Conservation (phyloP, 2,329 filamentous ascomycete genomes). For the Cordyceps tenuipes region DNA sequence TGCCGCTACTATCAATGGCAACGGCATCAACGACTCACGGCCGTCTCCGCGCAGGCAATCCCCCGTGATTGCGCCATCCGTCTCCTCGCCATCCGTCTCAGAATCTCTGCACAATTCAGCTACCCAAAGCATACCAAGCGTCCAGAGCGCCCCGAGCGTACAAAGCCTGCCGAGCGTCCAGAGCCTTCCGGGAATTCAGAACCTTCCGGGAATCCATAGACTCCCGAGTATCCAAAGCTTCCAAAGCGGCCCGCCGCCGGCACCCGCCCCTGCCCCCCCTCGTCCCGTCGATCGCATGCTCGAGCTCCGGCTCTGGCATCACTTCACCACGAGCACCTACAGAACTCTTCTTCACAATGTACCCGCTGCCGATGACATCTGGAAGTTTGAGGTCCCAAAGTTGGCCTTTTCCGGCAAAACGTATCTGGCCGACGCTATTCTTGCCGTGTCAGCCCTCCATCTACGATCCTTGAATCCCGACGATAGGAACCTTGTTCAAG, state of each 20-base stretch:
- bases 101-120: slow-evolving; percentile 5
- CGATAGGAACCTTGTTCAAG: slow-evolving; percentile 52
- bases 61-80: slow-evolving; percentile 2
- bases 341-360: slow-evolving; percentile 50
- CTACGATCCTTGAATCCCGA: slow-evolving; percentile 47
- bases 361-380: slow-evolving; percentile 45
- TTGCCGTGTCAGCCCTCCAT: slow-evolving; percentile 57
- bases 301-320: slow-evolving; percentile 56
- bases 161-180: too few relatives aligned
- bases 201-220: too few relatives aligned
- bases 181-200: too few relatives aligned
- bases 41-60: slow-evolving; percentile 9
- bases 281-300: slow-evolving; percentile 31
- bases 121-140: neutral
- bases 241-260: slow-evolving; percentile 9
- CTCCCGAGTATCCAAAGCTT: neutral
- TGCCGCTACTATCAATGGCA: neutral
- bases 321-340: slow-evolving; percentile 53
- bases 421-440: slow-evolving; percentile 54
- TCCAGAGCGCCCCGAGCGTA: too few relatives aligned
- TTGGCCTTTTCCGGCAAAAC: slow-evolving; percentile 51
- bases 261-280: slow-evolving; percentile 15
- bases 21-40: neutral
- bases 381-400: slow-evolving; percentile 51
- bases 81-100: slow-evolving; percentile 17